phyloP scores from a whole-genome alignment of 768 basidiomycete genomes.

The Agaricus blazei region DNA sequence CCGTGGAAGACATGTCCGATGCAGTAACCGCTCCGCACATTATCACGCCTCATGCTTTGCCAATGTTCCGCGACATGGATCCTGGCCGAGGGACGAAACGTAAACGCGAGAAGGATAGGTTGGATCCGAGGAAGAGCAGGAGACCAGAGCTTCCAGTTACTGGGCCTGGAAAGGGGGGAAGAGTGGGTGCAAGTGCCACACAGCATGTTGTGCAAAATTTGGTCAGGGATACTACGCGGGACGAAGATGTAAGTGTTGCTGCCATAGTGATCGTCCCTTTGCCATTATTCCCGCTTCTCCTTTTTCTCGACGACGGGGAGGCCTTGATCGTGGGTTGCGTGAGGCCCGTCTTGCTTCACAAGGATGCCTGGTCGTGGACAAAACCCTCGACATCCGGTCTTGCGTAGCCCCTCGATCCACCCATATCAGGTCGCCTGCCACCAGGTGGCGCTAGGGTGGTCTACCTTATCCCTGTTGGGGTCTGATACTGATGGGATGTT shows the following conservation, averaged over 20 bases:
- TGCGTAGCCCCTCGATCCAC: neutral
- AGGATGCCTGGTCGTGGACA: neutral
- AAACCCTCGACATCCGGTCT: neutral
- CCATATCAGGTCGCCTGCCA: slow-evolving; percentile 10
- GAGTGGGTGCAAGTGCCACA: slow-evolving; percentile 95
- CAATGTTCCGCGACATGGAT: slow-evolving; percentile 86
- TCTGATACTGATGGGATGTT: slow-evolving; percentile 15
- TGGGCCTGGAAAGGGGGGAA: slow-evolving; percentile 89
- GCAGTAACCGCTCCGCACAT: slow-evolving; percentile 84
- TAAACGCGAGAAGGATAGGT: slow-evolving; percentile 82
- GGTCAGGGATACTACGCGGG: slow-evolving; percentile 84
- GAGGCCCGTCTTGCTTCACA: neutral
- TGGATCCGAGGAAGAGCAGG: slow-evolving; percentile 88
- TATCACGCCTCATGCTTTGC: slow-evolving; percentile 85
- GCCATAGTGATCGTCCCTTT: slow-evolving; percentile 1
- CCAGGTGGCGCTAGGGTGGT: slow-evolving; percentile 9
- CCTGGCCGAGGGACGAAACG: slow-evolving; percentile 75
- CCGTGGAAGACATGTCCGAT: slow-evolving; percentile 85
- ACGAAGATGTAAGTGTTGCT: slow-evolving; percentile 83
- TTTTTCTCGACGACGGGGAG: slow-evolving; percentile 1
- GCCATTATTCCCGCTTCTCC: neutral
- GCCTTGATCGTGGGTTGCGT: slow-evolving; percentile 11
- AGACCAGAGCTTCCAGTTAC: slow-evolving; percentile 90
- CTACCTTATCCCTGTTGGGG: slow-evolving; percentile 1
- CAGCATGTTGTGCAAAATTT: slow-evolving; percentile 95